Evolutionary conservation across 2,329 filamentous ascomycete species (phyloP).

Genomic region (Conoideocrella luteorostrata): DNA sequence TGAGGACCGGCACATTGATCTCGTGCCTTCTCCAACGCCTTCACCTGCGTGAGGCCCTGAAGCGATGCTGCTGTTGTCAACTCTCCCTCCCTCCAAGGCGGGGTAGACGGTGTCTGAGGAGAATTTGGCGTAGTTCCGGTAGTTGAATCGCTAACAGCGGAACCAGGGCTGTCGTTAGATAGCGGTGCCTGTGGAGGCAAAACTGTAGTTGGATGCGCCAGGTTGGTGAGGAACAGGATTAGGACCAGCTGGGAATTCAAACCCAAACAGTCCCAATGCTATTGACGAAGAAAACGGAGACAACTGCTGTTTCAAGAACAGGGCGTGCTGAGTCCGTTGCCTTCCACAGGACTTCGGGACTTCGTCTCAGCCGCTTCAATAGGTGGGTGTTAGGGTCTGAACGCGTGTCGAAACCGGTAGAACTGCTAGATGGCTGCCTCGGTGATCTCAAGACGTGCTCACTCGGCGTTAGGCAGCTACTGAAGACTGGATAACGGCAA

Average conservation of each 20-base stretch:
- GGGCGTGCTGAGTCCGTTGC: not conserved
- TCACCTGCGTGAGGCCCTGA: conserved; percentile 16
- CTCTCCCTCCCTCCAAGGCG: conserved; percentile 21
- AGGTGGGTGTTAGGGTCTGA: not conserved
- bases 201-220: conserved; percentile 27
- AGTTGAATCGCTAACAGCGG: conserved; percentile 26
- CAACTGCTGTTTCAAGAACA: conserved; percentile 2
- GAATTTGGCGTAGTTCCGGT: conserved; percentile 26
- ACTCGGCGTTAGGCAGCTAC: not conserved
- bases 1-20: conserved; percentile 53
- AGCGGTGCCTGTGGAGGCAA: conserved; percentile 29
- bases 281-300: conserved; percentile 1
- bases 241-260: conserved; percentile 26
- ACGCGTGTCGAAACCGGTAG: not conserved
- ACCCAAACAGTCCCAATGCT: conserved; percentile 28
- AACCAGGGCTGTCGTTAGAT: conserved; percentile 24
- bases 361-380: not conserved
- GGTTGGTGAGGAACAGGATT: conserved; percentile 19
- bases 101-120: conserved; percentile 28
- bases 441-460: not conserved
- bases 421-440: not conserved
- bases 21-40: conserved; percentile 16
- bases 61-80: conserved; percentile 16
- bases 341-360: not conserved
- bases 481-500: not conserved